Base-by-base conservation (phyloP, 1,284 basidiomycete genomes). In the Phylloboletellus chloephorus region DNA sequence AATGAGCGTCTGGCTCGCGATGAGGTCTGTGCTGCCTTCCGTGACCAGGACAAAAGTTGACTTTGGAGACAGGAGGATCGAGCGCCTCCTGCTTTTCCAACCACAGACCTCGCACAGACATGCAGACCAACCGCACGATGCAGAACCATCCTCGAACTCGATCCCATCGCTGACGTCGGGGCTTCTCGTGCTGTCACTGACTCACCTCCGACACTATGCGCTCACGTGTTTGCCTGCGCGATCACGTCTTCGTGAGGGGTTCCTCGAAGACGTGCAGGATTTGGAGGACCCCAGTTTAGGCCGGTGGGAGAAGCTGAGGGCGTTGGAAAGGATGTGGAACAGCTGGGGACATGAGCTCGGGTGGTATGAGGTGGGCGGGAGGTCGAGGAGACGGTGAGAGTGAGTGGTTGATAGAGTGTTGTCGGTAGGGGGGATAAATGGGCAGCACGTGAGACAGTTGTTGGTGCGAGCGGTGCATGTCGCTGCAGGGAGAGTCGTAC, bases 261-360 rank as follows among this genome's bases (percentile, higher is more conserved):
- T 96, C 63, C 63, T 96, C 51, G 81, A 88, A 43, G 95, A 98
- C 58, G 74, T 98, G 2, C 69, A 72, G 11, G 85, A 93, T 61
- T 63, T 98, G 37, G 92, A 95, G 63, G 76, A 88, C 54, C 79
- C 85, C 1, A 67, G 64, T 39, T 58, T 92, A 36, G 74, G 74
- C 7, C 69, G 80, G 31, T 68, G 68, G 28, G 85, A 86, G 54
- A 92, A 92, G 64, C 60, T 88, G 53, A 65, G 72, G 36, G 82
- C 93, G 4, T 71, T 96, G 4, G 80, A 92, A 48, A 68, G 92
- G 51, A 95, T 96, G 80, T 96, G 92, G 92, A 78, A 85, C 48
- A 83, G 78, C 45, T 96, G 91, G 90, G 79, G 84, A 1, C 62
- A 56, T 9, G 58, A 69, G 20, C 65, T 86, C 5, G 78, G 75